A percentile compares a stretch with the other conserved stretches of the same genome.
Conservation (phyloP, 129 eudicot species). For the Escallonia rubra region DNA sequence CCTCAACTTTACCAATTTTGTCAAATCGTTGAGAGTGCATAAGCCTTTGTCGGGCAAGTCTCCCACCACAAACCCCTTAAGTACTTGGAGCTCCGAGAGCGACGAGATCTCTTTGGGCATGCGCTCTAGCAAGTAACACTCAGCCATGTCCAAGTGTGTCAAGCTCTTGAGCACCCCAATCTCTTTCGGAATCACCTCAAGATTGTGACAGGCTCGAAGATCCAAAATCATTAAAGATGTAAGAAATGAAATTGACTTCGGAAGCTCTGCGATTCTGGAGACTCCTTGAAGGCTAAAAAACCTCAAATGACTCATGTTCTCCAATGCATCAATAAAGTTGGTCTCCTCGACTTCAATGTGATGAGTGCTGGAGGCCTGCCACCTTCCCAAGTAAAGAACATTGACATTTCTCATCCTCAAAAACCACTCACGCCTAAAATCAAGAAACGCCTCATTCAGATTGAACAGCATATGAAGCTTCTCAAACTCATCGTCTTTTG, state of each 20-base stretch:
- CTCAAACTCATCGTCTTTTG: no score
- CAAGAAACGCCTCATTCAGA: not conserved
- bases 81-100: not conserved
- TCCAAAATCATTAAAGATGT: not conserved
- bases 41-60: not conserved
- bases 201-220: not conserved
- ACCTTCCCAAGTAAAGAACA: not conserved
- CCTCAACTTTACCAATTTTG: not conserved
- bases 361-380: not conserved
- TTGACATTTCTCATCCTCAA: not conserved
- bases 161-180: not conserved
- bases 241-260: not conserved
- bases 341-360: not conserved
- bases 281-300: not conserved
- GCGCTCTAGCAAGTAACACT: not conserved
- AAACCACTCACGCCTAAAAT: not conserved
- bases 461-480: not conserved
- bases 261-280: not conserved
- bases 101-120: not conserved
- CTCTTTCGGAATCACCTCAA: not conserved
- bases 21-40: not conserved
- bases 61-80: not conserved
- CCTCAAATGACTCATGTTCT: not conserved
- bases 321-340: not conserved
- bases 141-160: not conserved